Percentiles rank a stretch among this genome's conserved stretches.
Conservation (phyloP, 345 rosid genomes). For the Schrenkiella parvula region DNA sequence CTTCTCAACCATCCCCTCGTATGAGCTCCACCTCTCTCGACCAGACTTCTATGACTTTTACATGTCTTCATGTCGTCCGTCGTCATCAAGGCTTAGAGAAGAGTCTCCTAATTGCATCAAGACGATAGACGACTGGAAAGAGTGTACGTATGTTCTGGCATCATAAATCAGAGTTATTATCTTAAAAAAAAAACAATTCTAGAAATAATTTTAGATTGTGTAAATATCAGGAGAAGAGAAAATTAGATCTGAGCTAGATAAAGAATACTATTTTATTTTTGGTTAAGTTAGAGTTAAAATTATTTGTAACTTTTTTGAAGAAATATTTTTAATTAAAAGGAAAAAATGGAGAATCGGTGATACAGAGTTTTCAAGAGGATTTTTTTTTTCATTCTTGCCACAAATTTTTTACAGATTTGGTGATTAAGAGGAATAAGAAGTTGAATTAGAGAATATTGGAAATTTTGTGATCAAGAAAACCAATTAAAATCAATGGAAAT, state of each 20-base stretch:
- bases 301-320: too few species aligned
- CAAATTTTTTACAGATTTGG: too few species aligned
- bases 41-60: constrained; percentile 8
- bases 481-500: too few species aligned
- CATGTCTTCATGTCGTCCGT: constrained; percentile 2
- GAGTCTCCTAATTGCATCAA: constrained; percentile 4
- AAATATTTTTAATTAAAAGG: too few species aligned
- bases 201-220: background rate
- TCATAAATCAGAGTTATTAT: background rate
- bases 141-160: background rate
- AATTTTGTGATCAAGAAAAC: too few species aligned
- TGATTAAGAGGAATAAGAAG: too few species aligned
- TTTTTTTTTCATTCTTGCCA: too few species aligned
- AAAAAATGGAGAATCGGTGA: too few species aligned
- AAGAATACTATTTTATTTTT: too few species aligned
- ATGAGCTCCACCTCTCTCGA: background rate
- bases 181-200: background rate
- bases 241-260: background rate
- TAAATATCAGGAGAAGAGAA: background rate
- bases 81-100: background rate
- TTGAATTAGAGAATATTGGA: too few species aligned
- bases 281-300: too few species aligned
- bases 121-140: background rate
- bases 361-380: too few species aligned
- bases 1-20: background rate